Base-by-base conservation (phyloP, 2,329 filamentous ascomycete genomes). In the Periconia sp. region DNA sequence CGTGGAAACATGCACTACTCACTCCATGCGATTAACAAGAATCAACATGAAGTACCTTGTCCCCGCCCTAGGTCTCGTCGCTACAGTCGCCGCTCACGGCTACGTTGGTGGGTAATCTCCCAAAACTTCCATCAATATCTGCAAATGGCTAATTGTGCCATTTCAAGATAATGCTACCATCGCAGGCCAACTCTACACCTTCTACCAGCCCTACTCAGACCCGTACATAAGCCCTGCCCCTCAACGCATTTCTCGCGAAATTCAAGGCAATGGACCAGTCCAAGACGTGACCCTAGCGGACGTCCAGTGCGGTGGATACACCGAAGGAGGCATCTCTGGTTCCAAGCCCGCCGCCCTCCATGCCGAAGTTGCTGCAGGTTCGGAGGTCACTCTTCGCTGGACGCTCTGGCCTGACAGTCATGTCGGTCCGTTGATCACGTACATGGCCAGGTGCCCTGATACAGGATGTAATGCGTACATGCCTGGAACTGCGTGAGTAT, bases 241-340 rank as follows among this genome's bases (percentile, higher is more conserved):
- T 15, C 59, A 80, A 42, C 76, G 82, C n/a, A 79, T 85, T 65
- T 83, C 83, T n/a, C 80, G 83, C 17, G 73, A 76, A 8, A 79
- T 86, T 52, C 77, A 81, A 53, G 82, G 82, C 37, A 85, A 85
- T 66, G 83, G 84, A 3, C 83, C 83, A 0, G 78, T 86, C 19
- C 70, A 80, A 52, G 79, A 85, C 52, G 66, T 85, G 8, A 77
- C 76, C 1, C 74, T 76, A 13, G 74, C 79, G 52, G 83, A 85
- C 56, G 49, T 86, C 8, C 82, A 85, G 63, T 86, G 84, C 70
- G 79, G 79, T 44, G 81, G 82, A 19, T 81, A 78, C 49, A 74
- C 78, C 3, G 80, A 71, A 15, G 79, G 79, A 8, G 81, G 81
- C 18, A 65, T 71, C 51, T 64, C 70, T 6, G 82, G 83, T 76